phyloP scores from a whole-genome alignment of 1,139 yeast genomes.

The Hansenula sp. region DNA sequence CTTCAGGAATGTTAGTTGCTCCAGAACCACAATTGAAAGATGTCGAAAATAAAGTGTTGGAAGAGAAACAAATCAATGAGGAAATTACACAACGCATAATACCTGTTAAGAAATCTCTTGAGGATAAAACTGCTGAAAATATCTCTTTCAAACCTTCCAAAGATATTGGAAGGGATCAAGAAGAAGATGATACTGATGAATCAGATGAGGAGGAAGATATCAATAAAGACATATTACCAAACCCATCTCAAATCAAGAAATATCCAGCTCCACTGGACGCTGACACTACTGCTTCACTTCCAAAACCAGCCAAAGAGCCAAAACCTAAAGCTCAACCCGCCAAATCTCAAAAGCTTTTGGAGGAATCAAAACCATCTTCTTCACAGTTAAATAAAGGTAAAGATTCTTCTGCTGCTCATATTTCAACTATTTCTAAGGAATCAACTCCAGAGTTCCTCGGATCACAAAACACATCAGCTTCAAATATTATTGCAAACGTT shows the following conservation, averaged over 20 bases:
- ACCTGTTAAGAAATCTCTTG: slow-evolving; percentile 16
- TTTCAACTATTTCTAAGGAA: not conserved
- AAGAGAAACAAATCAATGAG: slow-evolving; percentile 24
- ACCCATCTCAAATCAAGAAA: not conserved
- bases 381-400: no score
- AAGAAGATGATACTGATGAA: slow-evolving; percentile 3
- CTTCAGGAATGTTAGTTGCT: slow-evolving; percentile 61
- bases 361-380: not conserved
- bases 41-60: slow-evolving; percentile 29
- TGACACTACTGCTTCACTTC: not conserved
- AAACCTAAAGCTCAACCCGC: not conserved
- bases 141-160: not conserved
- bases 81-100: slow-evolving; percentile 18
- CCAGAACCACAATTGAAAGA: slow-evolving; percentile 38
- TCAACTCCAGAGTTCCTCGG: not conserved
- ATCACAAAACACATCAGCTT: not conserved
- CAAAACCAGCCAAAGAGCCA: not conserved
- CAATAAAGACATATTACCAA: not conserved
- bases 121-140: not conserved
- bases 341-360: not conserved
- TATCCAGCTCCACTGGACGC: not conserved
- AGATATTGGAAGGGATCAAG: not conserved
- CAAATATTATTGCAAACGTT: not conserved
- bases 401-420: no score
- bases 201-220: not conserved